Evolutionary conservation across 2,329 filamentous ascomycete genomes (phyloP), one percentile per base, ranked within the genome.

Genomic region (Penicillium oxalicum): DNA sequence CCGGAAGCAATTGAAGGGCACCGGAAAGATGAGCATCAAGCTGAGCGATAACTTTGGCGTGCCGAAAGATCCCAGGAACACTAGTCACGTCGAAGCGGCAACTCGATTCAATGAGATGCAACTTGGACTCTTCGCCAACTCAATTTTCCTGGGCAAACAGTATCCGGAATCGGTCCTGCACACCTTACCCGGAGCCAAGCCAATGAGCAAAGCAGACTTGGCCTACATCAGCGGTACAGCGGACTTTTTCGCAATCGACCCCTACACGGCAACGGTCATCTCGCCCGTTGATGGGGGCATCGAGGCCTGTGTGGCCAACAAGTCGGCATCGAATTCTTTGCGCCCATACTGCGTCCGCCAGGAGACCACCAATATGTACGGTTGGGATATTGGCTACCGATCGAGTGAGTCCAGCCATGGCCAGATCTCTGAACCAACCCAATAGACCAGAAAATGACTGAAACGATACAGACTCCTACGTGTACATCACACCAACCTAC

Each of bases 341-440:
- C 75, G 71, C 18, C 80, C 80, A 0, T 75, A 75, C 51, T 83
- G 80, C 54, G 77, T 79, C 1, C 71, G 70, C 0, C 72, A 77
- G 48, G 71, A 70, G 9, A 74, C 67, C 0, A 66, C 61, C 1
- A 76, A 76, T 35, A 62, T 68, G 1, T 74, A 74, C 28, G 79
- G 78, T 2, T 83, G 80, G 80, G 69, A 77, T 54, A 77, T 82
- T 42, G 80, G 80, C 18, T 80, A 81, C 52, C 69, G 72, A 9
- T 80, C 77, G 2, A 41, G 32, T 24, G 24, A 33, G 40, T 41
- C 18, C 18, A 18, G 2, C 18, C 18, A 18, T 18, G 18, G 18
- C 18, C 18, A 18, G 18, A 18, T 18, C 18, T 18, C 18, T 18
- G 18, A 18, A 18, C 18, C 18, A 18, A 18, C 18, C 18, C 18